Evolutionary conservation across 2,329 filamentous ascomycete genomes (phyloP), one percentile per base, ranked within the genome.

Genomic region (Teratosphaeriaceae sp.): DNA sequence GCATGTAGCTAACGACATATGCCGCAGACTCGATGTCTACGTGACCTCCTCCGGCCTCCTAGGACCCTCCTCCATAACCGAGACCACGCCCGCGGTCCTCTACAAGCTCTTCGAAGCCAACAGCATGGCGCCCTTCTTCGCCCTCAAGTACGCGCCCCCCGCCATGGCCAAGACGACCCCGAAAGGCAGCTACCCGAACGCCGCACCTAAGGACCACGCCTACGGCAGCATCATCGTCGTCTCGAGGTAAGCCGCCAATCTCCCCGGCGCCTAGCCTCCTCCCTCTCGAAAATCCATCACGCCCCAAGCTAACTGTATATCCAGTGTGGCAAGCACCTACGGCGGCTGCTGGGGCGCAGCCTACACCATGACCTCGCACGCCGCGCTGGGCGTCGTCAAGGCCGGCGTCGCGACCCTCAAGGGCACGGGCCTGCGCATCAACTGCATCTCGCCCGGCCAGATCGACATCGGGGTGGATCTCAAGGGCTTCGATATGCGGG

Each of bases 211-310:
- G 53, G 72, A 74, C 50, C 68, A 72, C 38, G 66, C 68, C n/a
- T 82, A 82, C 53, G 78, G 78, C 2, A 75, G 71, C 49, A 80
- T 82, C 45, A 71, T 82, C 33, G 76, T 82, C n/a, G 75, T 82
- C 2, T 71, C 70, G 15, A 39, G 31, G 31, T 34, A 27, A 27
- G 24, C 13, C 8, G 24, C 8, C 15, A 34, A 18, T 18, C n/a
- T n/a, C n/a, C 24, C 24, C n/a, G n/a, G n/a, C n/a, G n/a, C n/a
- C n/a, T n/a, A n/a, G n/a, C n/a, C 24, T 26, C 27, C 4, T n/a
- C 15, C 12, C 27, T 30, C 3, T n/a, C 27, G 11, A 5, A 5
- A 5, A n/a, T n/a, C n/a, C n/a, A n/a, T n/a, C n/a, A n/a, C n/a
- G n/a, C n/a, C n/a, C n/a, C n/a, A n/a, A n/a, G n/a, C n/a, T n/a